A percentile compares a stretch with the other conserved stretches of the same genome.
These are phyloP conservation scores for Kalanchoe fedtschenkoi DNA, from an alignment of 164 flowering plant species.

Conservation along the genomic window DNA sequence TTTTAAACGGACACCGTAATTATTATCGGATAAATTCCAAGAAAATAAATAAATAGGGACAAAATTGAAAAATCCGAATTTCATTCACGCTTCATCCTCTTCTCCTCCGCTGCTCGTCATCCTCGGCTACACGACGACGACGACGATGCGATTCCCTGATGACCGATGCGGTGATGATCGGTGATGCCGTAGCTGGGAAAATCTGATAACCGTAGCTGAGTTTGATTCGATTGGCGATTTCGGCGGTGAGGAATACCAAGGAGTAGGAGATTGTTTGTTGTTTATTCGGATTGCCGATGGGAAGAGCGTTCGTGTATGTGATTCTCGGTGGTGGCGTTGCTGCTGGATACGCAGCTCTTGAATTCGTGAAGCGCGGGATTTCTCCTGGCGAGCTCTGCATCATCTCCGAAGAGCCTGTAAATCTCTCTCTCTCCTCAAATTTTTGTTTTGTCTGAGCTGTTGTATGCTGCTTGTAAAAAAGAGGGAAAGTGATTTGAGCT, in stretches of 20 bases:
- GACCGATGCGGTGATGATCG: no score
- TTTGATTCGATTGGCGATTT: no score
- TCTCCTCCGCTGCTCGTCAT: no score
- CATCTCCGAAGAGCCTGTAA: conserved; percentile 84
- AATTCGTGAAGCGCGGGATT: conserved; percentile 65
- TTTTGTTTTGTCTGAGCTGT: not conserved
- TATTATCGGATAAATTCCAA: not conserved
- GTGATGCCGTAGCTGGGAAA: no score
- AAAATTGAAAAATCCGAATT: not conserved
- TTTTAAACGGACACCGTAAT: not conserved
- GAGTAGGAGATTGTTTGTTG: no score
- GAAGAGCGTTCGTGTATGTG: conserved; percentile 88
- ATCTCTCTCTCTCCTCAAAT: not conserved
- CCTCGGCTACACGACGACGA: no score
- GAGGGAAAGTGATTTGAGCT: no score
- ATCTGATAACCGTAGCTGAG: no score
- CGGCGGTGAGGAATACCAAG: no score
- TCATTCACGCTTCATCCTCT: not conserved
- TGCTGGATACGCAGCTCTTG: conserved; percentile 97
- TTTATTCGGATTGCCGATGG: conserved; percentile 35
- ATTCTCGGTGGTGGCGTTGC: conserved; percentile 95
- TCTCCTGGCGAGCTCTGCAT: conserved; percentile 86
- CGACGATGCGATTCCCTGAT: no score
- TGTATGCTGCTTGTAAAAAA: not conserved
- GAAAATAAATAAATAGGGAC: not conserved